Evolutionary conservation across 1,139 yeast genomes (phyloP).

Genomic region (Scheffersomyces lignicola): DNA sequence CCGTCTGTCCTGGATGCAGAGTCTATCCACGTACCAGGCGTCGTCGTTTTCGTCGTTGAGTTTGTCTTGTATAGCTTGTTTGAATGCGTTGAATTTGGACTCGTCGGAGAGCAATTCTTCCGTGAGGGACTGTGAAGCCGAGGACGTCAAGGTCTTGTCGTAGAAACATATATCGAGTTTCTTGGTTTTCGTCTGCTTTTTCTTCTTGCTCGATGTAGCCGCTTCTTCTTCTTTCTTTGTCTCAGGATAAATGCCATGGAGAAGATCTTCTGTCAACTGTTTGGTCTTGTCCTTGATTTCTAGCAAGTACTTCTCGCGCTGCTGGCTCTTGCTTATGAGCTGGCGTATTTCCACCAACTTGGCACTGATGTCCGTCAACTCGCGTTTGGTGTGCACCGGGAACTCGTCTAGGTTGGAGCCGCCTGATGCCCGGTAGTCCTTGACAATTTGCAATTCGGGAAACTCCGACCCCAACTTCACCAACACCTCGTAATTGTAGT

Average conservation of each 20-base stretch:
- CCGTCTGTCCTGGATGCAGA: constrained; percentile 63
- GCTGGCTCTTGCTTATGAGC: constrained; percentile 18
- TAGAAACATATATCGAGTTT: constrained; percentile 36
- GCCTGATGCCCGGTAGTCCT: constrained; percentile 23
- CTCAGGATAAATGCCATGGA: constrained; percentile 14
- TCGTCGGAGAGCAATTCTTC: constrained; percentile 17
- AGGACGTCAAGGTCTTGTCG: constrained; percentile 18
- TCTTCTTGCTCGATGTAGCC: constrained; percentile 15
- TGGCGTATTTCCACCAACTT: constrained; percentile 21
- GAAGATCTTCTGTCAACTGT: constrained; percentile 35
- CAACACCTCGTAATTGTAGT: constrained; percentile 11
- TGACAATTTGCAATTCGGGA: constrained; percentile 42
- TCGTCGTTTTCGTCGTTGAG: constrained; percentile 17
- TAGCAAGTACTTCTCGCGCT: constrained; percentile 22
- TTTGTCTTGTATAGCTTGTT: constrained; percentile 5
- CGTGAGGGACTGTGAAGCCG: constrained; percentile 4
- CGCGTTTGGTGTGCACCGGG: constrained; percentile 28
- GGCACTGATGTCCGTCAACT: constrained; percentile 19
- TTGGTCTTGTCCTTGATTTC: constrained; percentile 37
- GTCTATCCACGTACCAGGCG: constrained; percentile 20
- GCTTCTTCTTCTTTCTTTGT: constrained; percentile 12
- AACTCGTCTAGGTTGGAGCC: constrained; percentile 29
- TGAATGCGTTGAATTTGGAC: constrained; percentile 13
- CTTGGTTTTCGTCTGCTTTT: constrained; percentile 24
- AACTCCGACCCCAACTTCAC: constrained; percentile 30